Conservation (phyloP, 352 stramenopile species). For the Phytophthora pluvialis region DNA sequence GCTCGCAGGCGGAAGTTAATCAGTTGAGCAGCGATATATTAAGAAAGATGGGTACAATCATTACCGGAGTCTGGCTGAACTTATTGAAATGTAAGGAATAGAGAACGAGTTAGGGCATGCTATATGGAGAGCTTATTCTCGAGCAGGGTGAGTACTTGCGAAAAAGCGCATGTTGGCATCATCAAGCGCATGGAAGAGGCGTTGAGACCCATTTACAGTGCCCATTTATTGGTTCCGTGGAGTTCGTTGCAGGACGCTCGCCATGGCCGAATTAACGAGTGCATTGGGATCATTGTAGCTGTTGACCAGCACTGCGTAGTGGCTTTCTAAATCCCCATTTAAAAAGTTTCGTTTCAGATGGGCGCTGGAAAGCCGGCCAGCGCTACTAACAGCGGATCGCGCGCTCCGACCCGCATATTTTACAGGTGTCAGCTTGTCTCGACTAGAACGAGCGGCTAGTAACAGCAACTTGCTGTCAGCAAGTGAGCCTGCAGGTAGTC, state of each 20-base stretch:
- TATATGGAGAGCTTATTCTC: not conserved
- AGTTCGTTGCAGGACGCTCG: slow-evolving; percentile 9
- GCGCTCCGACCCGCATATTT: not conserved
- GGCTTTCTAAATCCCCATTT: not conserved
- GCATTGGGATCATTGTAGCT: not conserved
- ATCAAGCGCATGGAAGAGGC: slow-evolving; percentile 6
- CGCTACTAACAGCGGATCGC: slow-evolving; percentile 24
- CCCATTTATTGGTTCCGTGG: too few species aligned
- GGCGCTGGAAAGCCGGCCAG: slow-evolving; percentile 8
- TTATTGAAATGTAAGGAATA: not conserved
- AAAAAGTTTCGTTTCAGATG: slow-evolving; percentile 20
- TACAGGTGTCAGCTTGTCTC: slow-evolving; percentile 7
- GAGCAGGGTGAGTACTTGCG: not conserved
- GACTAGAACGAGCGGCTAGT: not conserved
- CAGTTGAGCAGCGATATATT: slow-evolving; percentile 1
- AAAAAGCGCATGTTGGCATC: slow-evolving; percentile 21
- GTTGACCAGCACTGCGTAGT: slow-evolving; percentile 2
- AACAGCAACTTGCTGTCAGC: not conserved
- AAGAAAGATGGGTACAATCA: not conserved
- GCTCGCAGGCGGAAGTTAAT: slow-evolving; percentile 7
- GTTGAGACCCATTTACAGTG: not conserved
- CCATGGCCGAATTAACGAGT: not conserved
- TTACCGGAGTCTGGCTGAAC: not conserved
- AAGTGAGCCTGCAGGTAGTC: not conserved
- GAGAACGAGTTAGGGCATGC: not conserved